Base-by-base conservation (phyloP, 805 yeast species). In the Candida vaughaniae region DNA sequence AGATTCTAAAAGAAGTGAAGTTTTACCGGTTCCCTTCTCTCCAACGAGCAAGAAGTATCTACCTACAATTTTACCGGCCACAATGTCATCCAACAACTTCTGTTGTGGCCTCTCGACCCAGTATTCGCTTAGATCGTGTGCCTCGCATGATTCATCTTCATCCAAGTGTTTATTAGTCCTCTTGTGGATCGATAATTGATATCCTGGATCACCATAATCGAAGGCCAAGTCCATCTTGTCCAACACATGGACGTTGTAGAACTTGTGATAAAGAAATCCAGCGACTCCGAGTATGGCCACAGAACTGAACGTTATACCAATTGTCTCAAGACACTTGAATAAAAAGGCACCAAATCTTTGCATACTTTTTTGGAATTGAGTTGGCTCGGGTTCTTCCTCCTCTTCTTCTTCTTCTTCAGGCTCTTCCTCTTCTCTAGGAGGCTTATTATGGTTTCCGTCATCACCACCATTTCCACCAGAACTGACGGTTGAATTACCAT, bases 11-110 rank as follows among this genome's bases (percentile, higher is more conserved):
- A 86, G 69, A 66, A 87, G 71, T 1, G 91, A 80, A 1, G 89
- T 80, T 53, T 85, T 85, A 2, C 95, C 95, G 0, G 93, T 85
- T 1, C 95, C 95, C 54, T 86, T 85, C 55, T 85, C 95, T 20
- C 95, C 95, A 27, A 86, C 74, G 8, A 86, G 53, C 32, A 86
- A 61, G 51, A 77, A 82, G 59, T 85, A 86, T 12, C 91, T 57
- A 0, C 95, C 95, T 5, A 59, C 60, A 2, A 75, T 62, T n/a
- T 70, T 58, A 1, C 95, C 95, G 6, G 71, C 54, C 3, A 86
- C 69, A 19, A 85, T 78, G 25, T 75, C 78, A 58, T 86, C 86
- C 22, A 85, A 54, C 6, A 78, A 52, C 17, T 64, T 50, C 49
- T 85, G 95, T 47, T 85, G 85, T 1, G 79, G 79, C 26, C 95